A percentile compares a stretch with the other conserved stretches of the same genome.
These are phyloP conservation scores for Zoysia japonica DNA, from an alignment of 176 grass and related monocot genomes.

Conservation along the genomic window DNA sequence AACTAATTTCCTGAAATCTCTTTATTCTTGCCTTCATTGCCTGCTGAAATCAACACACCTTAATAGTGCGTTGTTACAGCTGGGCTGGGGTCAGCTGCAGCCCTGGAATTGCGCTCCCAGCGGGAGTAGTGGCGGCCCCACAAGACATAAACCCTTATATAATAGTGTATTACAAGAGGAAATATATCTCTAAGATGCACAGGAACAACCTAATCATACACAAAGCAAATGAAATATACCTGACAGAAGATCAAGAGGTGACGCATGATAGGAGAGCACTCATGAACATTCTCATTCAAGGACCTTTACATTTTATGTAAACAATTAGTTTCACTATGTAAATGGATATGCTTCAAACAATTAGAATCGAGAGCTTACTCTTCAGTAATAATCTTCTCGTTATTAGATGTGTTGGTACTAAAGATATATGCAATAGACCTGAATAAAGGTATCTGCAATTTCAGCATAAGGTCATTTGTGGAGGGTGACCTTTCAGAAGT, in stretches of 20 bases:
- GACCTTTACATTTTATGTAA: constrained; percentile 49
- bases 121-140: too few species aligned
- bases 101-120: too few species aligned
- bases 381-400: constrained; percentile 45
- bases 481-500: constrained; percentile 35
- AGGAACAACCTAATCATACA: background rate
- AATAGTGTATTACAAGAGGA: too few species aligned
- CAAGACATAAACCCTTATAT: too few species aligned
- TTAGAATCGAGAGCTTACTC: constrained; percentile 48
- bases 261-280: constrained; percentile 64
- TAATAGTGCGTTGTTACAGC: too few species aligned
- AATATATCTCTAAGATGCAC: background rate
- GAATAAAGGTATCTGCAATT: constrained; percentile 73
- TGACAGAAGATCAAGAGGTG: constrained; percentile 71
- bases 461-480: constrained; percentile 47
- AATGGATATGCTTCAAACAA: constrained; percentile 37
- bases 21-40: too few species aligned
- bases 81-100: too few species aligned
- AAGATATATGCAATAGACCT: constrained; percentile 71
- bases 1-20: too few species aligned
- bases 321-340: constrained; percentile 33
- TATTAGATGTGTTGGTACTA: constrained; percentile 45
- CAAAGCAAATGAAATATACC: constrained; percentile 54
- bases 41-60: too few species aligned
- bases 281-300: constrained; percentile 56